Conservation (phyloP, 805 yeast genomes). For the Wickerhamiella sergipiensis region DNA sequence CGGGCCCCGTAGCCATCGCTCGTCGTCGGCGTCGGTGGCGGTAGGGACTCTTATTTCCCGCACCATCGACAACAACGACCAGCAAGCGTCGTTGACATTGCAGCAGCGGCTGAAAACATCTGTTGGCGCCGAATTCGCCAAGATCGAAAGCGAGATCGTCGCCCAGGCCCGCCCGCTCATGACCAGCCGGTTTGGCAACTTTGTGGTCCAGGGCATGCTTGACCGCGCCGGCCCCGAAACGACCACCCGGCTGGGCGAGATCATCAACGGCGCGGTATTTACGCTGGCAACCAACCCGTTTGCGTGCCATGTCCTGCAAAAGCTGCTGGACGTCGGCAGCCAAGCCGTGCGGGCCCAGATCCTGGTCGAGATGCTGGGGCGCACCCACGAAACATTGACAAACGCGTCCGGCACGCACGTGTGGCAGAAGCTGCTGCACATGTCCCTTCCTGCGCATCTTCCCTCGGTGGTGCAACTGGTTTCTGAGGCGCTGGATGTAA, state of each 20-base stretch:
- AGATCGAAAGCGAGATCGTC: conserved; percentile 22
- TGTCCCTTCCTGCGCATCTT: conserved; percentile 18
- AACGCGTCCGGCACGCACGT: conserved; percentile 32
- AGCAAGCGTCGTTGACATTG: conserved; percentile 29
- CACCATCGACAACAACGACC: conserved; percentile 20
- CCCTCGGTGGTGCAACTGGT: conserved; percentile 6
- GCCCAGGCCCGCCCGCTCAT: conserved; percentile 23
- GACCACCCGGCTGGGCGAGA: conserved; percentile 14
- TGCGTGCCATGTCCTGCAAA: conserved; percentile 32
- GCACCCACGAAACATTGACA: conserved; percentile 22
- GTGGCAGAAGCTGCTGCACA: conserved; percentile 31
- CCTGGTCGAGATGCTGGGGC: conserved; percentile 26
- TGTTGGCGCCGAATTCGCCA: conserved; percentile 19
- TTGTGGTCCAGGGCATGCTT: conserved; percentile 29
- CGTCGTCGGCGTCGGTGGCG: neutral
- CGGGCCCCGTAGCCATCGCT: neutral
- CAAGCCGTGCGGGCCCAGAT: conserved; percentile 19
- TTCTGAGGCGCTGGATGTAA: neutral
- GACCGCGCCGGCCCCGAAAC: conserved; percentile 21
- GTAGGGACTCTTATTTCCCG: neutral
- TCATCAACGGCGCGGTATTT: conserved; percentile 22
- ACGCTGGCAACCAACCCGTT: conserved; percentile 25
- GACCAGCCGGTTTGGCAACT: conserved; percentile 31
- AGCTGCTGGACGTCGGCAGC: conserved; percentile 26
- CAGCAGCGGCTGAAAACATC: conserved; percentile 28